Base-by-base conservation (phyloP, 192 early-diverging fungal genomes). In the Backusella westeae region DNA sequence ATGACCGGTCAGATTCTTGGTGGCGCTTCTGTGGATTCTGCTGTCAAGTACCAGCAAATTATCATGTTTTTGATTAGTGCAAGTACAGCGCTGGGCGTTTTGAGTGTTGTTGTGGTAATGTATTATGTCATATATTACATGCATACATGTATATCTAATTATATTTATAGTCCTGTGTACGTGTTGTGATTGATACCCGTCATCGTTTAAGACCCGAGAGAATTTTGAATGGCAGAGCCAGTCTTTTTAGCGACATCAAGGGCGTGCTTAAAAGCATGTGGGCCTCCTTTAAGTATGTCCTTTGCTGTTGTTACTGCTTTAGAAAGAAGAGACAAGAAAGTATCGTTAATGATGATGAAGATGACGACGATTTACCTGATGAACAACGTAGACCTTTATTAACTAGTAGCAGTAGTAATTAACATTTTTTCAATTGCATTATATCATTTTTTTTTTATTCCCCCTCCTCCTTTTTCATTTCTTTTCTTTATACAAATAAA, bases 1-100 rank as follows among this genome's bases (percentile, higher is more conserved):
- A 95, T 96, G 95, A 94, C 93, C 0, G 95, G 95, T 63, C 94
- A 95, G 77, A 88, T 96, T 49, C 85, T 97, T 42, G 91, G 91
- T 21, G 95, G 94, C 52, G 91, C 93, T 2, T 84, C 91, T n/a
- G 90, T 95, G n/a, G 85, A 89, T 66, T 86, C 93, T 66, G 94
- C 95, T 0, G 91, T 90, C 14, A 83, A 88, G 71, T 95, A 94
- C 74, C 94, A 95, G 77, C 90, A 93, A 76, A 93, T 97, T 71
- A 93, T 95, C 66, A 90, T 93, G 85, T 96, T 94, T 76, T 90
- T 97, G 91, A 93, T 97, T 32, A 89, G 90, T 23, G 90, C 94
- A 0, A 87, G 88, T 15, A 88, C 90, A 1, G 89, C 89, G 7
- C 85, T 94, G 38, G 91, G 88, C 44, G 87, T 90, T 0, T 67